A percentile compares a stretch with the other conserved stretches of the same genome.
Evolutionary conservation across 768 basidiomycete species (phyloP).

Genomic region (Astraeus odoratus): DNA sequence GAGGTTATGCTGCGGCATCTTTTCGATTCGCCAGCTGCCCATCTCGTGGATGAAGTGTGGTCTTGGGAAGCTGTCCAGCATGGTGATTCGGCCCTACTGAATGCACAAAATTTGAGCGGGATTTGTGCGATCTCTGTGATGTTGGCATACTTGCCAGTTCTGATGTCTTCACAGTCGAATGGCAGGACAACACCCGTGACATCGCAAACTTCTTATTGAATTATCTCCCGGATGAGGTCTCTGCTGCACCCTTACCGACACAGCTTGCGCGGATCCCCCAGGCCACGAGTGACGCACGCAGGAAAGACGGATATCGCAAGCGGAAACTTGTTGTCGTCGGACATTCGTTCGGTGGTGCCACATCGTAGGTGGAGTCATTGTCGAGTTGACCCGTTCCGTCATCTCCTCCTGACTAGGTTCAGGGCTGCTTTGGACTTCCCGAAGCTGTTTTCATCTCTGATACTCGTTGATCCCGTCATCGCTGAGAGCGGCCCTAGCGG

Average conservation of each 20-base stretch:
- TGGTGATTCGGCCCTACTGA: conserved; percentile 77
- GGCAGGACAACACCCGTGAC: conserved; percentile 73
- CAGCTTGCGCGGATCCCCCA: conserved; percentile 45
- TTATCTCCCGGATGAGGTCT: conserved; percentile 48
- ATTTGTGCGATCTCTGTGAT: conserved; percentile 41
- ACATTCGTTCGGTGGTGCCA: conserved; percentile 82
- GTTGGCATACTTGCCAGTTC: not conserved
- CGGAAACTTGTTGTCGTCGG: conserved; percentile 66
- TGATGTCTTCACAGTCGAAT: conserved; percentile 47
- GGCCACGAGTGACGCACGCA: conserved; percentile 36
- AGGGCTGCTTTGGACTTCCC: conserved; percentile 61
- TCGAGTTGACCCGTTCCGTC: not conserved
- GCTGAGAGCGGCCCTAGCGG: conserved; percentile 11
- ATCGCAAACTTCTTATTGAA: conserved; percentile 66
- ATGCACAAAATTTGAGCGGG: conserved; percentile 45
- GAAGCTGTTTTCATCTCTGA: conserved; percentile 58
- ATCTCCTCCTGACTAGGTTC: conserved; percentile 33
- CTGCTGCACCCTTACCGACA: conserved; percentile 37
- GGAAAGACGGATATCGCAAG: conserved; percentile 38
- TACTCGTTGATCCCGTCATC: conserved; percentile 79
- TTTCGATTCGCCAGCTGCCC: conserved; percentile 35
- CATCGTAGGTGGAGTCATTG: conserved; percentile 43
- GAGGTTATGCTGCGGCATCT: conserved; percentile 58
- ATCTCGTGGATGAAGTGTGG: conserved; percentile 68
- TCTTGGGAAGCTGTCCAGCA: conserved; percentile 78